phyloP scores from a whole-genome alignment of 352 stramenopile species.

The Stephanocyclus meneghinianus region DNA sequence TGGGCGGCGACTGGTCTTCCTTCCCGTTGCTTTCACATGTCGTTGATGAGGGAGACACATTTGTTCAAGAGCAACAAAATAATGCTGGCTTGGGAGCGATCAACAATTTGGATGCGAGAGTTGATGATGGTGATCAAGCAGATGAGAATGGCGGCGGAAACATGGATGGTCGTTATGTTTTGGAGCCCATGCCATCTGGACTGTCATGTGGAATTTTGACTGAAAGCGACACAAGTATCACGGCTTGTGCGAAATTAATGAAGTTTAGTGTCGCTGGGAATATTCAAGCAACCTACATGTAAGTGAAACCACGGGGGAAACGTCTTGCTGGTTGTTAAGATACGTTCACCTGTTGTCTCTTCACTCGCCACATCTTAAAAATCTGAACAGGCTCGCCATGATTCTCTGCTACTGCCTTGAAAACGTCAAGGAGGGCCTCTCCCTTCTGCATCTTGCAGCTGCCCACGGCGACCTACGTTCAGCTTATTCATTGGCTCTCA shows the following conservation, averaged over 20 bases:
- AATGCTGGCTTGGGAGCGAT: background rate
- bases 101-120: background rate
- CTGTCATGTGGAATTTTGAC: constrained; percentile 56
- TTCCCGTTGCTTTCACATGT: background rate
- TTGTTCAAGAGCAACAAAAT: background rate
- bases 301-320: constrained; percentile 20
- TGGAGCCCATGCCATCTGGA: background rate
- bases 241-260: constrained; percentile 48
- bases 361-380: background rate
- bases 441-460: constrained; percentile 61
- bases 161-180: background rate
- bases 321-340: background rate
- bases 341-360: background rate
- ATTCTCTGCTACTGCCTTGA: constrained; percentile 77
- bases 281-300: constrained; percentile 76
- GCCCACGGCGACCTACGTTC: constrained; percentile 55
- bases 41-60: background rate
- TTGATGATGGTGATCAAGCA: background rate
- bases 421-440: constrained; percentile 65
- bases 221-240: constrained; percentile 59
- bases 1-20: constrained; percentile 47
- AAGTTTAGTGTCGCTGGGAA: constrained; percentile 69
- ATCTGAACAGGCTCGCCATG: constrained; percentile 65
- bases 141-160: background rate
- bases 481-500: constrained; percentile 73